These are phyloP conservation scores for Pezicula carpinea DNA, from an alignment of 2,329 filamentous ascomycete species.

Conservation along the genomic window DNA sequence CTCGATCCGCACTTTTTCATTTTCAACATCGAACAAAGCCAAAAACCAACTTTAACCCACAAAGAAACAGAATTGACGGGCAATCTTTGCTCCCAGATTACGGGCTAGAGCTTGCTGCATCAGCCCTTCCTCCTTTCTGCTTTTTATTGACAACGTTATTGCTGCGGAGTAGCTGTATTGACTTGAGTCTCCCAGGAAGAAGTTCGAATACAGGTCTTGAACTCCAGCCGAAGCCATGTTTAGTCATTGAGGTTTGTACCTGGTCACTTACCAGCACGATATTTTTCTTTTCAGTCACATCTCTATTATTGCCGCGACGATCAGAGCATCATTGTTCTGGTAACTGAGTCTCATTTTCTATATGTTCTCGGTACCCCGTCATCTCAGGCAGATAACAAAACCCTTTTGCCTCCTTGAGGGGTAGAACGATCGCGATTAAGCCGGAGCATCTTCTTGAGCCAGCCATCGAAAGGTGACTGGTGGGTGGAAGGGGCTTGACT, in stretches of 20 bases:
- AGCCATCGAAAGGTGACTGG: conserved; percentile 69
- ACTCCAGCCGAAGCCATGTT: too few relatives aligned
- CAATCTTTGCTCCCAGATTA: too few relatives aligned
- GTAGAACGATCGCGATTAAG: conserved; percentile 84
- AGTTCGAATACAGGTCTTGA: too few relatives aligned
- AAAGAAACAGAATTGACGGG: neutral
- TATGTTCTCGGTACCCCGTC: conserved; percentile 81
- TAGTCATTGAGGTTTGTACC: too few relatives aligned
- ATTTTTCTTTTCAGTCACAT: neutral
- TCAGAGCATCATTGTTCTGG: conserved; percentile 34
- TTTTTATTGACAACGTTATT: too few relatives aligned
- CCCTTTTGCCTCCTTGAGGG: conserved; percentile 5
- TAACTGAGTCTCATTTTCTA: conserved; percentile 56
- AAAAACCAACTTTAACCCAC: neutral
- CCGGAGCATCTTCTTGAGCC: conserved; percentile 92
- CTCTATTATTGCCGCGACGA: conserved; percentile 27
- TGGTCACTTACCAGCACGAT: neutral
- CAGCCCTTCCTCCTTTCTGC: too few relatives aligned
- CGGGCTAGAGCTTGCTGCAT: too few relatives aligned
- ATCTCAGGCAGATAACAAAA: conserved; percentile 70
- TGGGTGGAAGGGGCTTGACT: conserved; percentile 96
- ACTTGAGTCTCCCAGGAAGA: too few relatives aligned
- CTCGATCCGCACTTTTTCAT: too few relatives aligned
- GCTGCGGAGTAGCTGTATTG: too few relatives aligned
- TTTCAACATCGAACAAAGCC: neutral